These are phyloP conservation scores for Novymonas esmeraldas DNA, from an alignment of 208 protist species.

Conservation along the genomic window DNA sequence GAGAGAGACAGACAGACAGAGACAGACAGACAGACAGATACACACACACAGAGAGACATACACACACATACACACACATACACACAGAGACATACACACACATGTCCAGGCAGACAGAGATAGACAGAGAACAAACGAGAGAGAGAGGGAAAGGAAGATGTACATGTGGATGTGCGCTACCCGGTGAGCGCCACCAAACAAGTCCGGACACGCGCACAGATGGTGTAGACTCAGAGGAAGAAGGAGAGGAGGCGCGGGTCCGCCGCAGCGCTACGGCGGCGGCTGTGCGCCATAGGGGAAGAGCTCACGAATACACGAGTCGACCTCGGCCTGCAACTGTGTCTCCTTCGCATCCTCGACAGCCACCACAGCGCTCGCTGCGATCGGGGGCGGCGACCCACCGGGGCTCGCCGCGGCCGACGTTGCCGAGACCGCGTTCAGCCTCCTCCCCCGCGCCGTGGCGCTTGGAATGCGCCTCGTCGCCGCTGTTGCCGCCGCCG, in stretches of 20 bases:
- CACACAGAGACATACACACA: conserved; percentile 9
- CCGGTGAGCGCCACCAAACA: no score
- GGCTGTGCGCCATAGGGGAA: conserved; percentile 7
- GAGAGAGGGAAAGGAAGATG: background rate
- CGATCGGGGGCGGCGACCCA: no score
- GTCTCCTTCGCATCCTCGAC: background rate
- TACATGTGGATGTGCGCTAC: no score
- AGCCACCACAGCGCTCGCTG: background rate
- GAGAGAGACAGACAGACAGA: background rate
- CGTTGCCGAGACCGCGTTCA: no score
- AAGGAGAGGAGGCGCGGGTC: no score
- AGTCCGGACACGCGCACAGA: no score
- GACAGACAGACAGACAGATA: background rate
- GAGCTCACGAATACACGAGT: conserved; percentile 23
- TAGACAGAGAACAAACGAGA: conserved; percentile 4
- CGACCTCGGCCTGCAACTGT: conserved; percentile 16
- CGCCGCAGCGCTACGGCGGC: no score
- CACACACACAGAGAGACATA: conserved; percentile 7
- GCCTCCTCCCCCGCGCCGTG: no score
- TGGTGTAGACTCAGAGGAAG: no score
- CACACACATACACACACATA: conserved; percentile 15
- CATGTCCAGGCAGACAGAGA: background rate
- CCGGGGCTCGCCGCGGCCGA: no score
- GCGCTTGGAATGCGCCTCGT: background rate
- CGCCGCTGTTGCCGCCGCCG: background rate